A percentile compares a stretch with the other conserved stretches of the same genome.
Conservation (phyloP, 2,329 filamentous ascomycete genomes). For the Xylaria sp. region DNA sequence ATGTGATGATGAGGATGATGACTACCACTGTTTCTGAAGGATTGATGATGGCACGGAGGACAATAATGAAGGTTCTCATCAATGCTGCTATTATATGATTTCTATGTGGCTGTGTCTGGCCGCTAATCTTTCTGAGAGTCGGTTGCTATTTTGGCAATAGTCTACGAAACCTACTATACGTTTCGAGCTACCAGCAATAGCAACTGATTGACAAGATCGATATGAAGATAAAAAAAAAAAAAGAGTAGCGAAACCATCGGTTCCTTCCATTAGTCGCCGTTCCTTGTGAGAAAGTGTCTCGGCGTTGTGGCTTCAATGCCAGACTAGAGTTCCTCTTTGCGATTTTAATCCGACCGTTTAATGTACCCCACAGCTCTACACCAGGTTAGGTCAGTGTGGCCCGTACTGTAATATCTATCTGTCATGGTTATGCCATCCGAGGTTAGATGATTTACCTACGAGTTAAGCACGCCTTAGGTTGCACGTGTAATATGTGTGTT, state of each 20-base stretch:
- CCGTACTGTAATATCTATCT: neutral
- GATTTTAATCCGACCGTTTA: neutral
- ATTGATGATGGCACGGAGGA: neutral
- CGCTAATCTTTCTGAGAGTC: neutral
- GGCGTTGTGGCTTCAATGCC: no score
- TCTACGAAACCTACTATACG: no score
- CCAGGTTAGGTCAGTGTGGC: constrained; percentile 2
- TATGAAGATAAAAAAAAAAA: no score
- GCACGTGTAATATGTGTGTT: neutral
- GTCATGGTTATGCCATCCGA: neutral
- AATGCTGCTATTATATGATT: neutral
- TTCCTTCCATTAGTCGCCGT: no score
- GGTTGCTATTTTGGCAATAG: constrained; percentile 1
- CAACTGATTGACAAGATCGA: neutral
- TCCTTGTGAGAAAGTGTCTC: no score
- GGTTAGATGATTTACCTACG: no score
- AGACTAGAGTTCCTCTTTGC: no score
- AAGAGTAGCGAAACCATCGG: no score
- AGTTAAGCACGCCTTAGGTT: neutral
- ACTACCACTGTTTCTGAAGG: neutral
- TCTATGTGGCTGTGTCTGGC: constrained; percentile 19
- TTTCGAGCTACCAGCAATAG: neutral
- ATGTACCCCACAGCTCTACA: neutral
- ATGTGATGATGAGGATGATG: neutral
- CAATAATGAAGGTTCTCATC: neutral